Percentiles rank a stretch among this genome's conserved stretches.
Evolutionary conservation across 495 filamentous ascomycete species (phyloP).

Genomic region (Neurospora tetraspora): DNA sequence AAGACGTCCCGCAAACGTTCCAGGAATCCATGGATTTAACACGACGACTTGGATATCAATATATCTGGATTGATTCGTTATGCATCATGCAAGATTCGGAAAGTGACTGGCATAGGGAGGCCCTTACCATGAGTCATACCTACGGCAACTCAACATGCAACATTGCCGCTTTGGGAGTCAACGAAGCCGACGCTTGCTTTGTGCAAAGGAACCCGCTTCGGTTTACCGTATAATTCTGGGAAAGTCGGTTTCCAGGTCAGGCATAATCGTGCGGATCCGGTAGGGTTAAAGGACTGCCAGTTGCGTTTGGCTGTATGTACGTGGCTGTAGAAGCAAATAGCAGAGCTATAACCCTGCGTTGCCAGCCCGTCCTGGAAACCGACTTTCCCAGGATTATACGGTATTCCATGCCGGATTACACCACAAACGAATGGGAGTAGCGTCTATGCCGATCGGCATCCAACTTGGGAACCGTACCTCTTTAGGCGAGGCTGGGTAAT

Average conservation of each 20-base stretch:
- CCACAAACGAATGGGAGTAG: fast-evolving
- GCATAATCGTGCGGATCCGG: too few species aligned
- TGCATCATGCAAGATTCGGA: not conserved
- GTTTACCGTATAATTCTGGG: too few species aligned
- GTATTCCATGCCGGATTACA: not conserved
- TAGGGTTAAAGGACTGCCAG: too few species aligned
- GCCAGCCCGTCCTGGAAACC: too few species aligned
- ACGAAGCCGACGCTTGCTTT: not conserved
- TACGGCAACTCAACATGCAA: not conserved
- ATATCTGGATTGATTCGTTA: not conserved
- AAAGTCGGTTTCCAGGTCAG: too few species aligned
- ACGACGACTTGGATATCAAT: not conserved
- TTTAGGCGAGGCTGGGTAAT: not conserved
- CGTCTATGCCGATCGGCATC: too few species aligned
- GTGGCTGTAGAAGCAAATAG: too few species aligned
- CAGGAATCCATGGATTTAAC: not conserved
- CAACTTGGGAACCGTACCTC: too few species aligned
- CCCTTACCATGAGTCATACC: not conserved
- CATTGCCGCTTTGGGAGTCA: not conserved
- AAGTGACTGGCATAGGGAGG: not conserved
- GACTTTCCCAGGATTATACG: too few species aligned
- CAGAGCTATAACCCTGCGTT: too few species aligned
- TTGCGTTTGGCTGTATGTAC: too few species aligned
- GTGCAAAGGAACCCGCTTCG: not conserved
- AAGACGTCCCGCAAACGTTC: not conserved